Evolutionary conservation across 139 green algal species (phyloP).

Genomic region (Chlamydomonas sphaeroides): DNA sequence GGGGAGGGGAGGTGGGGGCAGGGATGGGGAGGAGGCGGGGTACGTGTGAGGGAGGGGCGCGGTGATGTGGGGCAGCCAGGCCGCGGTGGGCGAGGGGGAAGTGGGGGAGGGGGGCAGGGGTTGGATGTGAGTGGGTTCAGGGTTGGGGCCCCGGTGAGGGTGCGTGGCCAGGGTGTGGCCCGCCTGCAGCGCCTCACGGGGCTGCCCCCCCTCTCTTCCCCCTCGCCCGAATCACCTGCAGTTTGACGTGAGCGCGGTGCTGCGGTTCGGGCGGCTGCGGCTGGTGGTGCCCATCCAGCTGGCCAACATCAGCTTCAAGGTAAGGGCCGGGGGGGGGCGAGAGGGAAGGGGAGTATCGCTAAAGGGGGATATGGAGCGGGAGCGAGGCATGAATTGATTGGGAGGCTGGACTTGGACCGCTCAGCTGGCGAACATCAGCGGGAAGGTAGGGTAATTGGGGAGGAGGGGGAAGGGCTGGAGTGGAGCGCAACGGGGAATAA

Average conservation of each 20-base stretch:
- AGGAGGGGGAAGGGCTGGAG: too few relatives aligned
- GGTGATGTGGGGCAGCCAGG: background rate
- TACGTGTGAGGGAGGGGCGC: background rate
- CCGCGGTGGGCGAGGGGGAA: background rate
- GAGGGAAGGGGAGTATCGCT: background rate
- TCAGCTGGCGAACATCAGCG: too few relatives aligned
- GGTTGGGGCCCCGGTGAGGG: too few relatives aligned
- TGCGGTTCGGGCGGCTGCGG: slow-evolving; percentile 48
- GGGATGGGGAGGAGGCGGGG: background rate
- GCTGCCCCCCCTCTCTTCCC: background rate
- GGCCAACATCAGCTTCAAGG: slow-evolving; percentile 63
- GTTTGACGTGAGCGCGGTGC: slow-evolving; percentile 58
- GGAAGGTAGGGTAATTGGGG: too few relatives aligned
- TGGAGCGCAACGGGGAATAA: too few relatives aligned
- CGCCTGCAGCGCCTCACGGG: too few relatives aligned
- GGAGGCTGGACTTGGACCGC: background rate
- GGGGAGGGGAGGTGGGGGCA: background rate
- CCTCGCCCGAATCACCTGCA: too few relatives aligned
- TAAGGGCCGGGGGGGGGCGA: background rate
- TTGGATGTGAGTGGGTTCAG: too few relatives aligned
- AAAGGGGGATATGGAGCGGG: background rate
- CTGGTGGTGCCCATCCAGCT: slow-evolving; percentile 59
- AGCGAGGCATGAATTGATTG: too few relatives aligned
- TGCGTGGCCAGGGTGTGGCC: too few relatives aligned
- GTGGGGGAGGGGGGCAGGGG: too few relatives aligned